Percentiles rank a stretch among this genome's conserved stretches.
phyloP scores from a whole-genome alignment of 805 yeast genomes.

The Saturnispora gosingensis region DNA sequence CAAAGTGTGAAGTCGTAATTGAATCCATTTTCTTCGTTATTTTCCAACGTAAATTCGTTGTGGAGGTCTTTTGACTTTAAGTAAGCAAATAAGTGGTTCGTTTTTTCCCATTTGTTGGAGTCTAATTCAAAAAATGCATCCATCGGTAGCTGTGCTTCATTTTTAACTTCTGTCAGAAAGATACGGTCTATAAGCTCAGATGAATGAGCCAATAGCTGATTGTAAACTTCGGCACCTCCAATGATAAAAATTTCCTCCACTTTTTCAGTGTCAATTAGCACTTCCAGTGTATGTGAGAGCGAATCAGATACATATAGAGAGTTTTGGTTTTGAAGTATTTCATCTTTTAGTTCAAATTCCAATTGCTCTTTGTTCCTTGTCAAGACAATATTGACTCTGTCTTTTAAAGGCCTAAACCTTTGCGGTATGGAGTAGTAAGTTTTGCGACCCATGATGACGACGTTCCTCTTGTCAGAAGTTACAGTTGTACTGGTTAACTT shows the following conservation, averaged over 20 bases:
- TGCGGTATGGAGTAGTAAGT: slow-evolving; percentile 93
- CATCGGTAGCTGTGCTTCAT: slow-evolving; percentile 37
- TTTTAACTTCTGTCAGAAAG: slow-evolving; percentile 59
- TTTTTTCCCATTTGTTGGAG: slow-evolving; percentile 30
- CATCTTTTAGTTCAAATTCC: slow-evolving; percentile 20
- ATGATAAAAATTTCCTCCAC: slow-evolving; percentile 67
- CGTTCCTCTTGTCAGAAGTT: slow-evolving; percentile 39
- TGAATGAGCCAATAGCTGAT: slow-evolving; percentile 29
- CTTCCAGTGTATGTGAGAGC: slow-evolving; percentile 34
- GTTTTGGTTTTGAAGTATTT: slow-evolving; percentile 16
- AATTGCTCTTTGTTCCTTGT: slow-evolving; percentile 37
- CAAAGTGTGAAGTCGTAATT: slow-evolving; percentile 55
- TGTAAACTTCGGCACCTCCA: slow-evolving; percentile 89
- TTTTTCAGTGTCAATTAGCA: slow-evolving; percentile 20
- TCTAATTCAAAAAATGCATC: slow-evolving; percentile 59
- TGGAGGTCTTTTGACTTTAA: slow-evolving; percentile 31
- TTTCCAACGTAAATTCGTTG: slow-evolving; percentile 24
- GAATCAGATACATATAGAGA: slow-evolving; percentile 30
- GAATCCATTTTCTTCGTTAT: slow-evolving; percentile 32
- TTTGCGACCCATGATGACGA: slow-evolving; percentile 91
- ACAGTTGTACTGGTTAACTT: slow-evolving; percentile 49
- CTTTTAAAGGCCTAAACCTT: slow-evolving; percentile 74
- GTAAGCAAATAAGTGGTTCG: slow-evolving; percentile 29
- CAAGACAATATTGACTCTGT: slow-evolving; percentile 65
- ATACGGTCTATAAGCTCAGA: slow-evolving; percentile 39